phyloP scores from a whole-genome alignment of 495 filamentous ascomycete species.

The Astrocystis sublimbata region DNA sequence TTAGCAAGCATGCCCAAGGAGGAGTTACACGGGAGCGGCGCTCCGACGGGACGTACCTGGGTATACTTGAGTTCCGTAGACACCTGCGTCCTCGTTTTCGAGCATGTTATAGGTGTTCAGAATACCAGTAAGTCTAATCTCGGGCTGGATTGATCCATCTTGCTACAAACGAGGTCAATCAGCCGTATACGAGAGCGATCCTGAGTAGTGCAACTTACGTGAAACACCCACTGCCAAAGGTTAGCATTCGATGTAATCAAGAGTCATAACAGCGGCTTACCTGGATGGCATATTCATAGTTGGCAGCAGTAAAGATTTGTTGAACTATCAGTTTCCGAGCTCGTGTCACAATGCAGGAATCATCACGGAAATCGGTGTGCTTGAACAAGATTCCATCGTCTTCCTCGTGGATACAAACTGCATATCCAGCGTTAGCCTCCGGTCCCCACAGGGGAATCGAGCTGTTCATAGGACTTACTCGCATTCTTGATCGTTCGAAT shows the following conservation, averaged over 20 bases:
- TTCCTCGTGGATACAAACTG: conserved; percentile 94
- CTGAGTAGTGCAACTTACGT: conserved; percentile 35
- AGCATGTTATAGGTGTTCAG: conserved; percentile 89
- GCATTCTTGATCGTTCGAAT: conserved; percentile 87
- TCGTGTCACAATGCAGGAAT: conserved; percentile 81
- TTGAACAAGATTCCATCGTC: conserved; percentile 94
- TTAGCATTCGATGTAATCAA: conserved; percentile 7
- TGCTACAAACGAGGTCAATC: conserved; percentile 44
- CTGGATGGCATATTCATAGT: conserved; percentile 88
- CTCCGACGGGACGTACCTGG: conserved; percentile 59
- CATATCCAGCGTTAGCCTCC: background rate
- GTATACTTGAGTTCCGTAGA: conserved; percentile 94
- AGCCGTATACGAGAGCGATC: background rate
- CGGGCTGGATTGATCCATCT: conserved; percentile 89
- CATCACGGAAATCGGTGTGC: conserved; percentile 93
- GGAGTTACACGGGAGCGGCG: conserved; percentile 49
- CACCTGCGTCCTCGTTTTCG: conserved; percentile 78
- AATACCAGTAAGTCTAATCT: conserved; percentile 95
- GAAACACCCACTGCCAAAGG: conserved; percentile 80
- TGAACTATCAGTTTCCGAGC: conserved; percentile 86
- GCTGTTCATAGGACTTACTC: background rate
- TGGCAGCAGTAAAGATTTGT: conserved; percentile 93
- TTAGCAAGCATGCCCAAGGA: conserved; percentile 11
- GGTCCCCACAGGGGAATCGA: background rate
- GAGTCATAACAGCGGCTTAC: conserved; percentile 1